Evolutionary conservation across 306 rosid genomes (phyloP), one percentile per base, ranked within the genome.

Genomic region (Prunus fruticosa): DNA sequence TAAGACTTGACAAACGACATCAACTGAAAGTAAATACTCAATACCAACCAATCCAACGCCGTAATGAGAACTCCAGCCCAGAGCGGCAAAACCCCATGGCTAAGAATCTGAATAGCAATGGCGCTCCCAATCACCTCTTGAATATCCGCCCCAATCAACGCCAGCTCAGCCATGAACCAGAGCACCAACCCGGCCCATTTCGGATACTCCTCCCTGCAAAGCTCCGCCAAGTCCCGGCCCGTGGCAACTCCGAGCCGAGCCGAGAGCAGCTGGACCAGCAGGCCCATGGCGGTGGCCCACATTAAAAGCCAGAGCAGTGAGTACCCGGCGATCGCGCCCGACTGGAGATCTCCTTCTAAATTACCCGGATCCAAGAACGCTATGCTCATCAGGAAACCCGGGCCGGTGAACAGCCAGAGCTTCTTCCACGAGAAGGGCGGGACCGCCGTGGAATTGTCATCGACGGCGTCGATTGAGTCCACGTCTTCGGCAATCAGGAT

Each of bases 51-150:
- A 84, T 92, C 97, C 5, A 88, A 90, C 6, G 97, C 97, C 41
- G 97, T 92, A 34, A 92, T 92, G 18, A 92, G 77, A 50, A 92
- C 97, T 45, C 97, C 97, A 50, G 81, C 96, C 97, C 97, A 92
- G 15, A 92, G 91, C 3, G 96, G 96, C 70, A 92, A 72, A 32
- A 88, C 30, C 9, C 97, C 96, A 8, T 74, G 82, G 79, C 96
- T 92, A 15, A 92, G 90, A 81, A 92, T 92, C 84, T 88, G 97
- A 32, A 92, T 85, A 69, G 97, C 97, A 54, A 92, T 90, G 67
- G 97, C 97, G 85, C 97, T 92, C 49, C 97, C 97, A 76, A 92
- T 92, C 18, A 92, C 97, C 86, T 92, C 97, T 67, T 92, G 96
- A 88, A 92, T 92, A 78, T 92, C 97, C 18, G 97, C 97, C 14